phyloP scores from a whole-genome alignment of 164 flowering plant genomes.

The Tetracentron sinense region DNA sequence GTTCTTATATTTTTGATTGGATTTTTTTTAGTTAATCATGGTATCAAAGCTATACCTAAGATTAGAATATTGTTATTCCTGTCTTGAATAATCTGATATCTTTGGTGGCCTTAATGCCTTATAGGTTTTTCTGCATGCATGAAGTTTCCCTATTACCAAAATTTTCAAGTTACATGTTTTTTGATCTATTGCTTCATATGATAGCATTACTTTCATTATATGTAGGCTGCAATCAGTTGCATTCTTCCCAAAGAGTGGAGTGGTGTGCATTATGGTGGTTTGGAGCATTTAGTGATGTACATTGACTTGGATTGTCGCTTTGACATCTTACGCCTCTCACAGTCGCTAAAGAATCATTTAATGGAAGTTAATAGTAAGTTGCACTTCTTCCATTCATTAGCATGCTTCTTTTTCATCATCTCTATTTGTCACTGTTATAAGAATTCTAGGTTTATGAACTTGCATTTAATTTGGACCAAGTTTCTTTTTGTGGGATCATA shows the following conservation, averaged over 20 bases:
- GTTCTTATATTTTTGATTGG: neutral
- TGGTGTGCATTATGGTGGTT: conserved; percentile 67
- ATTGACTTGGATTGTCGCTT: conserved; percentile 79
- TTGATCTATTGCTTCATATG: neutral
- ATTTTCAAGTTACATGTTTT: neutral
- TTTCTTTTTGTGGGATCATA: neutral
- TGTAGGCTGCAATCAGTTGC: conserved; percentile 62
- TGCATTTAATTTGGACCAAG: neutral
- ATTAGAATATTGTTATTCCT: neutral
- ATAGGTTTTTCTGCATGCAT: neutral
- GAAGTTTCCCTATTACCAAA: too few species aligned
- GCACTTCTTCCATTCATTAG: neutral
- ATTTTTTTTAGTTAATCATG: neutral
- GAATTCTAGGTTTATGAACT: neutral
- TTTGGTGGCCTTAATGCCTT: too few species aligned
- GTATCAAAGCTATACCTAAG: neutral
- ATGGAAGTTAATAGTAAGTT: conserved; percentile 28
- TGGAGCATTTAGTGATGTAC: conserved; percentile 48
- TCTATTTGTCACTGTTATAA: neutral
- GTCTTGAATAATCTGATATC: neutral
- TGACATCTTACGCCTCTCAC: conserved; percentile 49
- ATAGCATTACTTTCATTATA: neutral
- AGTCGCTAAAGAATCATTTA: conserved; percentile 41
- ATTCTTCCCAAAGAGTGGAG: conserved; percentile 72
- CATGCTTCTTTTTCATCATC: neutral